Base-by-base conservation (phyloP, 306 rosid genomes). In the Gynostemma pentaphyllum region DNA sequence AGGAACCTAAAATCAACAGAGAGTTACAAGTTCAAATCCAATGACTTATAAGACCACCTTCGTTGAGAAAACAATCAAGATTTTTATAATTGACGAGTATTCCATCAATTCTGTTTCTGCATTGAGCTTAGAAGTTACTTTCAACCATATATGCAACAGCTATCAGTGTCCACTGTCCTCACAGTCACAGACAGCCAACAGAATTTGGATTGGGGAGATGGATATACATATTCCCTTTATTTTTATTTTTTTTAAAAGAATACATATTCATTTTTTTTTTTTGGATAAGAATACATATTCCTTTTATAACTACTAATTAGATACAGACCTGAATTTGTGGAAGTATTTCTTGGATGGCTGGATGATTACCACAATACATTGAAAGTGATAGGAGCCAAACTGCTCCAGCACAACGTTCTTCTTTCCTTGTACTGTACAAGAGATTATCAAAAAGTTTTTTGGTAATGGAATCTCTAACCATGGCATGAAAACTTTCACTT, bases 401-500 rank as follows among this genome's bases (percentile, higher is more conserved):
- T 49, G 96, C 80, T 79, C 98, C 98, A 9, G 94, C 85, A 83
- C 98, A 92, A 56, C 98, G 85, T 72, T 92, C 98, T 76, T 92
- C 98, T 81, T 92, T 92, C 79, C 96, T 82, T 74, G 81, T 80
- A 67, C 98, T 92, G 80, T 82, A 92, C 64, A 92, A 74, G 70
- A 92, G 95, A 70, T 52, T 83, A 36, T 88, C 96, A 69, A 92
- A 92, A 69, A 92, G 90, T 81, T 84, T 92, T 79, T 75, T 86
- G 68, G 78, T 67, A 68, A 92, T 82, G 44, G 83, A 80, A 66
- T 88, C 95, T 85, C 92, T 86, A 62, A 80, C 75, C 40, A 55
- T 29, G 69, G 78, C 78, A 78, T 77, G 86, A 79, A 73, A 74
- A 67, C 76, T 88, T 72, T 78, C 86, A 68, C 62, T 50, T 49